Evolutionary conservation across 768 basidiomycete species (phyloP).

Genomic region (Lepiota subincarnata): DNA sequence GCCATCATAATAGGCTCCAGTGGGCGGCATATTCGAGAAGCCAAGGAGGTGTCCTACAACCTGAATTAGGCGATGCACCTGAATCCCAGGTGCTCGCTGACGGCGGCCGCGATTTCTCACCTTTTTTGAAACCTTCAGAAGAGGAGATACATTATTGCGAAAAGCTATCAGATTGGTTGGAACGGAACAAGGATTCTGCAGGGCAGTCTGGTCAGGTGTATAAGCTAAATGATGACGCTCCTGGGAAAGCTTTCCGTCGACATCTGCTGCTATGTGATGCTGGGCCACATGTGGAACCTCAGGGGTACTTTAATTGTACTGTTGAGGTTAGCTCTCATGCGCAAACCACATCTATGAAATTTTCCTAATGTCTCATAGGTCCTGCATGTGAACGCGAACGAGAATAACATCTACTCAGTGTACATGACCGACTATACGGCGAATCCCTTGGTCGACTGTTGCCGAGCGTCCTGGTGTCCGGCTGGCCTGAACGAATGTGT

Average conservation of each 20-base stretch:
- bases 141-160: conserved; percentile 9
- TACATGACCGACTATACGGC: conserved; percentile 68
- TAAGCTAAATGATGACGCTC: neutral
- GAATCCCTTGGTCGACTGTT: conserved; percentile 28
- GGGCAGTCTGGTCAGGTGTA: conserved; percentile 5
- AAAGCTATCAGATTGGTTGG: conserved; percentile 8
- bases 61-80: neutral
- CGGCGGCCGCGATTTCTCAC: neutral
- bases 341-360: neutral
- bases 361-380: conserved; percentile 33
- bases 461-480: conserved; percentile 46
- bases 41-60: neutral
- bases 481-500: conserved; percentile 37
- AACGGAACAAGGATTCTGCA: neutral
- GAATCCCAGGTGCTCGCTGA: neutral
- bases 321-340: conserved; percentile 41
- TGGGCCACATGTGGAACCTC: conserved; percentile 37
- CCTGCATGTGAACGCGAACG: conserved; percentile 36
- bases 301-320: conserved; percentile 59
- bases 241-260: conserved; percentile 5
- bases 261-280: conserved; percentile 52
- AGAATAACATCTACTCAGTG: conserved; percentile 37
- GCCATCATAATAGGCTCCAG: neutral
- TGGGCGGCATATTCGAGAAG: conserved; percentile 3
- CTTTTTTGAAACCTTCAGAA: neutral